Base-by-base conservation (phyloP, 2,329 filamentous ascomycete genomes). In the Neofusicoccum sp. region DNA sequence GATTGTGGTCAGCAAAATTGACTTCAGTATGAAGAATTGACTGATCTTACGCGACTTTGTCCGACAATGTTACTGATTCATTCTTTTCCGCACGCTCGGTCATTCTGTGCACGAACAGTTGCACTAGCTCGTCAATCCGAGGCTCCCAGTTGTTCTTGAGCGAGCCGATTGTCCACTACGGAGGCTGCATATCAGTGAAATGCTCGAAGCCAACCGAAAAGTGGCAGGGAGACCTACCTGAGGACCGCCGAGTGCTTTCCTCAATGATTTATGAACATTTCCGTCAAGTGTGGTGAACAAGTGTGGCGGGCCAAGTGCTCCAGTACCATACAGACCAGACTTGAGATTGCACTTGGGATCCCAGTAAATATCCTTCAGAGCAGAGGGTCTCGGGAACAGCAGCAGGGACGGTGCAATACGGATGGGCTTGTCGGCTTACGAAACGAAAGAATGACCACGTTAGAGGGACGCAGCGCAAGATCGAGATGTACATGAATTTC, bases 351-450 rank as follows among this genome's bases (percentile, higher is more conserved):
- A 74, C 29, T 71, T 70, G 2, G 73, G 68, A 34, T 76, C 73
- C 71, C 76, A 74, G 67, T 79, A 80, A 54, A 80, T 80, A 33
- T 77, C 73, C 61, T 73, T 76, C 12, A 78, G 63, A 0, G 77
- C 67, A 1, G 73, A 73, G 3, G 74, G 68, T 1, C 69, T 68
- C 11, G 74, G 73, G 54, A 78, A 79, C 28, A 79, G 63, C 1
- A 79, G 69, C 67, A 77, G 69, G 3, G 69, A 75, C 0, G 78
- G 77, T 1, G 73, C 69, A 41, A 79, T 76, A 49, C 76, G 76
- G 63, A 78, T 77, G 16, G 75, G 76, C 14, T 49, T 65, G 2
- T 76, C 70, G 29, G 67, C 71, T 74, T 43, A 6, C n/a, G n/a
- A 22, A 3, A 6, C 12, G 9, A 28, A 22, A 12, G 33, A 31